Conservation (phyloP, 768 basidiomycete genomes). For the Mycena chlorophos region DNA sequence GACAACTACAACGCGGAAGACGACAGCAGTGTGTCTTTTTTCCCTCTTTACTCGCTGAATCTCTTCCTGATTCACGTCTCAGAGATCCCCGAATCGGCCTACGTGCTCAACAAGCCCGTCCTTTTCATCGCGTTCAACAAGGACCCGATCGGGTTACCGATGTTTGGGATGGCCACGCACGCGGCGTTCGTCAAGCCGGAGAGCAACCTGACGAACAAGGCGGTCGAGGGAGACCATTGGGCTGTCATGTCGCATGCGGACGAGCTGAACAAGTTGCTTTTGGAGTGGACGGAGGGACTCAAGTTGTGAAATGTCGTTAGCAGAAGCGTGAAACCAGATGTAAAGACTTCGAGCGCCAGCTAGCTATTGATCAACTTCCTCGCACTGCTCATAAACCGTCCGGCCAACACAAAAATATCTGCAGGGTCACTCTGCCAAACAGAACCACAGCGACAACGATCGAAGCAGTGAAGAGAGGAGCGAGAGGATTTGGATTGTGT, state of each 20-base stretch:
- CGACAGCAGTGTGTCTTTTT: constrained; percentile 30
- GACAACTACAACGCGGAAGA: constrained; percentile 31
- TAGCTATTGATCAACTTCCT: too few species aligned
- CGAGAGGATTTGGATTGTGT: too few species aligned
- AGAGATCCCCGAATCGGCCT: neutral
- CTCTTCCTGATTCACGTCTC: neutral
- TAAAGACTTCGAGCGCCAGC: too few species aligned
- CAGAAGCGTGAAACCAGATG: too few species aligned
- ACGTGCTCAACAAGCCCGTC: neutral
- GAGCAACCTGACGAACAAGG: constrained; percentile 2
- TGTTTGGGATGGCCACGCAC: constrained; percentile 2
- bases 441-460: too few species aligned
- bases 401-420: too few species aligned
- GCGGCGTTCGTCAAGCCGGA: neutral
- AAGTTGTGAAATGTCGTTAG: neutral
- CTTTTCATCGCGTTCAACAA: constrained; percentile 13
- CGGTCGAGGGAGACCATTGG: constrained; percentile 17
- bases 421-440: too few species aligned
- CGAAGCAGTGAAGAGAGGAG: too few species aligned
- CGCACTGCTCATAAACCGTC: too few species aligned
- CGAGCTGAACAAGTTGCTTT: constrained; percentile 1
- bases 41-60: neutral
- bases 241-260: constrained; percentile 10
- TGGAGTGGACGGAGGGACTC: constrained; percentile 10
- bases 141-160: constrained; percentile 6